Evolutionary conservation across 441 rosid species (phyloP), one percentile per base, ranked within the genome.

Genomic region (Pelargonium australe): DNA sequence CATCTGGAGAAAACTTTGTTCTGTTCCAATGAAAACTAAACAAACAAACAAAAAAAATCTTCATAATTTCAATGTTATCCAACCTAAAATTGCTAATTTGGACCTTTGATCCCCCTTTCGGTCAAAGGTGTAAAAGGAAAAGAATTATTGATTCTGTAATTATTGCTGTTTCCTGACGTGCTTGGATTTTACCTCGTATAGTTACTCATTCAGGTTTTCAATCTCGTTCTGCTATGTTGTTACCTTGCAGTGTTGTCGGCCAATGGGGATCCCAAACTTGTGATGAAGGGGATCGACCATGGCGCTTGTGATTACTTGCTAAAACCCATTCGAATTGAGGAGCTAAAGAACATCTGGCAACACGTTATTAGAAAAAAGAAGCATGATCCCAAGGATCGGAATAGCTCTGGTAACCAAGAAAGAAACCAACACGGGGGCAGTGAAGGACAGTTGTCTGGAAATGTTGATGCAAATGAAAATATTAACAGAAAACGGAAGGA

Each of bases 341-440:
- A 89, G 87, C 87, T 94, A 67, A 77, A 77, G 73, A 94, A 91
- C 80, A 91, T 94, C 70, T 94, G 98, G 98, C 98, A 89, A 49
- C 98, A 94, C 74, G 98, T 94, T n/a, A 80, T 94, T 19, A 84
- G 95, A 83, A 94, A 73, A 73, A 87, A 84, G 80, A 84, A 80
- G 43, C 47, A 79, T 1, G 77, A 80, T 16, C 77, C 81, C 10
- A 84, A 76, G 78, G 80, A 71, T 28, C 76, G 72, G 13, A 61
- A 76, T 75, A 82, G 70, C 75, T 69, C 79, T 0, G 65, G 82
- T 34, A 77, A 76, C 73, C 85, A 79, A 63, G 84, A 80, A 6
- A 84, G 73, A 65, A 63, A 71, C 40, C 68, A 20, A 14, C 75
- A 76, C 51, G 81, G 67, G 66, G 72, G 71, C 63, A 70, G 73